Conservation (phyloP, 305 asterid genomes). For the Fraxinus ornus region DNA sequence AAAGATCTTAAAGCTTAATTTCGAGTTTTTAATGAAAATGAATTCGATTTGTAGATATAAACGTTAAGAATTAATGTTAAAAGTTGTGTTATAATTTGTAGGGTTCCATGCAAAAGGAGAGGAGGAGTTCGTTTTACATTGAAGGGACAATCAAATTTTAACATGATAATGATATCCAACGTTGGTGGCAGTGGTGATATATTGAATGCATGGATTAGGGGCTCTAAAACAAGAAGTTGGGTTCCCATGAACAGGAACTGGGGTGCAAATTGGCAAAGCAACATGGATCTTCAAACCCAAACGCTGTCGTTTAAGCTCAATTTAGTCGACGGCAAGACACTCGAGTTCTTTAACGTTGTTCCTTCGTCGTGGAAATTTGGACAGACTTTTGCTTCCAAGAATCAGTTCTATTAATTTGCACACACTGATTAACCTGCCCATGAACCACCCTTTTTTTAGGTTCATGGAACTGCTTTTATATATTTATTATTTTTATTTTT, state of each 20-base stretch:
- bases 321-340: slow-evolving; percentile 38
- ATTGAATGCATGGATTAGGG: slow-evolving; percentile 51
- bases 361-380: slow-evolving; percentile 70
- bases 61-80: neutral
- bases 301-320: slow-evolving; percentile 52
- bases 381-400: slow-evolving; percentile 63
- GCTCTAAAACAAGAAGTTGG: slow-evolving; percentile 51
- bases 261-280: slow-evolving; percentile 73
- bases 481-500: neutral
- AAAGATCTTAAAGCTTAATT: neutral
- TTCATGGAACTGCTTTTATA: slow-evolving; percentile 14
- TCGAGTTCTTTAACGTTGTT: slow-evolving; percentile 44
- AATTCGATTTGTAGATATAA: neutral
- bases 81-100: slow-evolving; percentile 13
- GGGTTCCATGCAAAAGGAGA: slow-evolving; percentile 58
- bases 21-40: neutral
- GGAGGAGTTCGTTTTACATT: slow-evolving; percentile 68
- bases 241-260: slow-evolving; percentile 53
- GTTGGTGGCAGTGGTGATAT: slow-evolving; percentile 72
- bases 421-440: neutral
- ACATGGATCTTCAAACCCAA: slow-evolving; percentile 44
- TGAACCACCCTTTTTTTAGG: slow-evolving; percentile 20
- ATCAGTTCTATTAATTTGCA: slow-evolving; percentile 35
- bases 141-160: slow-evolving; percentile 62
- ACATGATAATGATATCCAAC: slow-evolving; percentile 61